A percentile compares a stretch with the other conserved stretches of the same genome.
phyloP scores from a whole-genome alignment of 202 grass and related monocot species.

The Setaria italica region DNA sequence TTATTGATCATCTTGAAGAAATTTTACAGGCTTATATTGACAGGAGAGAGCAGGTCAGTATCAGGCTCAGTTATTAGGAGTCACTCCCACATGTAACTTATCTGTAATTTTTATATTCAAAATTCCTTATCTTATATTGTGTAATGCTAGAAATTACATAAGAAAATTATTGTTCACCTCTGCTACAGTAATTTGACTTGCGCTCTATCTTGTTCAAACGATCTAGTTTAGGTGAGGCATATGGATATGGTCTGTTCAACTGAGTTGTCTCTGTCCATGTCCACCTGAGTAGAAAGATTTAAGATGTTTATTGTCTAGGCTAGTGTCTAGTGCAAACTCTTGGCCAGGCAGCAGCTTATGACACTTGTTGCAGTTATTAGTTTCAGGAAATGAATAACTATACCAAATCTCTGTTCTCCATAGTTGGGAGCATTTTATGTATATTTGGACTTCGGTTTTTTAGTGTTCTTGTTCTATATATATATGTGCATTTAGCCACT shows the following conservation, averaged over 20 bases:
- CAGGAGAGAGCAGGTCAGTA: constrained; percentile 95
- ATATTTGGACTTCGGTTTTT: neutral
- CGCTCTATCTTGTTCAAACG: neutral
- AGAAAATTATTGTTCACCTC: neutral
- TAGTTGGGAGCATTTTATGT: neutral
- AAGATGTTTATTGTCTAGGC: neutral
- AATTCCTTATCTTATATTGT: neutral
- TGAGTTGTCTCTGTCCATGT: neutral
- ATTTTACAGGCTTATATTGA: constrained; percentile 93
- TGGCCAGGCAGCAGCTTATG: neutral
- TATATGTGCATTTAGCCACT: neutral
- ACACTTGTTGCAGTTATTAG: neutral
- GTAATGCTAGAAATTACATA: constrained; percentile 37
- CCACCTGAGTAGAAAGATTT: neutral
- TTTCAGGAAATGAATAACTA: constrained; percentile 1
- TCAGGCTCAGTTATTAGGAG: constrained; percentile 1
- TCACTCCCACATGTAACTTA: constrained; percentile 2
- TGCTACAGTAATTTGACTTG: neutral
- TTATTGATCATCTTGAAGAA: constrained; percentile 95
- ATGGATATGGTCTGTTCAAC: constrained; percentile 2
- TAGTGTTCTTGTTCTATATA: neutral
- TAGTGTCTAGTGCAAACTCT: neutral
- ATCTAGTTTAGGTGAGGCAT: constrained; percentile 9
- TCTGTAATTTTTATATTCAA: neutral
- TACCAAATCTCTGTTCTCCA: neutral